Base-by-base conservation (phyloP, 805 yeast genomes). In the Ascoidea asiatica region DNA sequence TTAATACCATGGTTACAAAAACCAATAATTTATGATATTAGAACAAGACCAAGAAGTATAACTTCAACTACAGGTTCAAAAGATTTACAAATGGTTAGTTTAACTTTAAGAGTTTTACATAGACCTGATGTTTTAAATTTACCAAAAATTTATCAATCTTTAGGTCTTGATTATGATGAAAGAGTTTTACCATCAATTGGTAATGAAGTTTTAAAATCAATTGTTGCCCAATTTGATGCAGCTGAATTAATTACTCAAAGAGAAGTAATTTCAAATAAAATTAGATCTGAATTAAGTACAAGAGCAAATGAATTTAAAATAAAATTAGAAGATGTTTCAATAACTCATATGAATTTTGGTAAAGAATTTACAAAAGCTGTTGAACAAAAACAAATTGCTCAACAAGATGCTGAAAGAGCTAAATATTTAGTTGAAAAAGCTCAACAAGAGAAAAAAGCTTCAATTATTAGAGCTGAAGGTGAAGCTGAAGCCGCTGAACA, bases 401-500 rank as follows among this genome's bases (percentile, higher is more conserved):
- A 92, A 68, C 98, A 92, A 66, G 98, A 92, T 60, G 97, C 98
- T 20, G 97, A 92, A 69, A 76, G 98, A 53, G 96, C 97, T 47
- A 83, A 82, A 58, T 92, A 77, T 59, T 70, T 86, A 44, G 97
- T 92, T 45, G 97, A 89, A 59, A 83, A 83, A 60, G 97, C 97
- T 6, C 97, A 92, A 64, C 98, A 92, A 67, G 97, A 90, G 64
- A 78, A 95, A 60, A 89, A 83, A 63, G 98, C 97, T 2, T 70
- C 85, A 41, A 87, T 92, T 56, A 89, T 92, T 53, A 79, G 97
- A 57, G 98, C 98, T 22, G 98, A 92, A 66, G 98, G 97, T 66
- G 98, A 92, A 67, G 98, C 98, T 43, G 97, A 92, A 64, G 87
- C 95, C 47, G 98, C 98, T 3, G 97, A 92, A 48, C 79, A 79